Percentiles rank a stretch among this genome's conserved stretches.
Conservation (phyloP, 164 flowering plant genomes). For the Magnolia officinalis region DNA sequence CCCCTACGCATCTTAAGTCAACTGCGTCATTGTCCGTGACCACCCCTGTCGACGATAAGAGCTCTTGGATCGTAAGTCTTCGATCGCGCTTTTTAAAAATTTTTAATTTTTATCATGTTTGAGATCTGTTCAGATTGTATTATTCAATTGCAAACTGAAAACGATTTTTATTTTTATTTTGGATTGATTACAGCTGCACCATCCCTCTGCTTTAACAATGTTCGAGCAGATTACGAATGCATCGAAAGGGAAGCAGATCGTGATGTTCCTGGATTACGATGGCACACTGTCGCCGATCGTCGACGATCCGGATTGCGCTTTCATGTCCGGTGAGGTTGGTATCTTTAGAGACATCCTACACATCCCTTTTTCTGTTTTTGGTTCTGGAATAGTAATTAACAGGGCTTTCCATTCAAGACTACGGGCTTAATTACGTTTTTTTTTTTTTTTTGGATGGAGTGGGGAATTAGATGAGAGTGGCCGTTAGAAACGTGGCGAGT, state of each 20-base stretch:
- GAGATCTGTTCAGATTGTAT: not conserved
- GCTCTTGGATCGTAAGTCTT: constrained; percentile 38
- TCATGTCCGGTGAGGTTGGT: constrained; percentile 58
- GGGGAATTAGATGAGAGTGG: constrained; percentile 56
- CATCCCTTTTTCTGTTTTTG: not conserved
- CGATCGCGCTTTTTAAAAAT: too few relatives aligned
- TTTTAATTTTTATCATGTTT: not conserved
- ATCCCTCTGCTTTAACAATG: constrained; percentile 74
- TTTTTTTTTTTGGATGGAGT: not conserved
- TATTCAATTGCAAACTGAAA: not conserved
- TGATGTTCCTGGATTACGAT: constrained; percentile 84
- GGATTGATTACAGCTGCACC: constrained; percentile 34
- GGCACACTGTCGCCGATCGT: constrained; percentile 92
- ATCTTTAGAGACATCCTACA: not conserved
- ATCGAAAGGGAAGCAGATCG: constrained; percentile 74
- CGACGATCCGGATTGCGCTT: constrained; percentile 81
- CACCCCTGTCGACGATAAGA: constrained; percentile 19
- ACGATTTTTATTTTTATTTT: not conserved
- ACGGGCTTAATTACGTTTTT: not conserved
- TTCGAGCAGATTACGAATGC: constrained; percentile 62
- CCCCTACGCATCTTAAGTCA: constrained; percentile 65
- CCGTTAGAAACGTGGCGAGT: constrained; percentile 55
- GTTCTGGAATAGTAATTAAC: not conserved
- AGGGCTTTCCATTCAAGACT: not conserved
- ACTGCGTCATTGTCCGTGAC: constrained; percentile 7